Evolutionary conservation across 495 filamentous ascomycete species (phyloP), one percentile per base, ranked within the genome.

Genomic region (Lepraria neglecta): DNA sequence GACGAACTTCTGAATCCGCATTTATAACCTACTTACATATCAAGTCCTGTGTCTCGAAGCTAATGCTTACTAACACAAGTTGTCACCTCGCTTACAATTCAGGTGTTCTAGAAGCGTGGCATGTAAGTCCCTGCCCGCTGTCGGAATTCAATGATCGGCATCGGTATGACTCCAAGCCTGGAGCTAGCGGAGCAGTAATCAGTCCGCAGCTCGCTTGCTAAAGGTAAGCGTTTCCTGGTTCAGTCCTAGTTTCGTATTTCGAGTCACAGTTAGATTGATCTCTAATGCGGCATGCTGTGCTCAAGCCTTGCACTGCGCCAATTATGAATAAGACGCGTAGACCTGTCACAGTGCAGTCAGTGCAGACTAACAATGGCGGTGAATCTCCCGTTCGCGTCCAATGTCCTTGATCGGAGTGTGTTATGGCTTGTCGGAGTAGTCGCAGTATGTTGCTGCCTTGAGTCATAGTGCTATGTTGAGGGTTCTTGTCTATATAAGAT

Each of bases 391-490:
- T 31, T 24, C n/a, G 51, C n/a, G 0, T 21, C 17, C 10, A 33
- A 9, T 24, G n/a, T 6, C 27, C 14, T 2, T 30, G 19, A 40
- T 50, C 58, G 46, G 58, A 59, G 12, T 44, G 1, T 10, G 11
- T 14, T 21, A 10, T 43, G 4, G 11, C n/a, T 35, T 43, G 21
- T 59, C 58, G 33, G 58, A 52, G 46, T 59, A 17, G 6, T 12
- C 2, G 17, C 31, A 47, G 19, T 21, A 19, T 2, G 12, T 40
- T 59, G 58, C 28, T 59, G 58, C 56, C 56, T 59, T 50, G 56
- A 59, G 28, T 50, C 44, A 59, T 48, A 50, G 44, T 40, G 30
- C 19, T 33, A 28, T 58, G 12, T n/a, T 28, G 3, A 4, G 30
- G 15, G 43, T 42, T 38, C 3, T 5, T 51, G 24, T 51, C 45